Percentiles rank a stretch among this genome's conserved stretches.
These are phyloP conservation scores for Termitomyces sp. DNA, from an alignment of 768 basidiomycete species.

Conservation along the genomic window DNA sequence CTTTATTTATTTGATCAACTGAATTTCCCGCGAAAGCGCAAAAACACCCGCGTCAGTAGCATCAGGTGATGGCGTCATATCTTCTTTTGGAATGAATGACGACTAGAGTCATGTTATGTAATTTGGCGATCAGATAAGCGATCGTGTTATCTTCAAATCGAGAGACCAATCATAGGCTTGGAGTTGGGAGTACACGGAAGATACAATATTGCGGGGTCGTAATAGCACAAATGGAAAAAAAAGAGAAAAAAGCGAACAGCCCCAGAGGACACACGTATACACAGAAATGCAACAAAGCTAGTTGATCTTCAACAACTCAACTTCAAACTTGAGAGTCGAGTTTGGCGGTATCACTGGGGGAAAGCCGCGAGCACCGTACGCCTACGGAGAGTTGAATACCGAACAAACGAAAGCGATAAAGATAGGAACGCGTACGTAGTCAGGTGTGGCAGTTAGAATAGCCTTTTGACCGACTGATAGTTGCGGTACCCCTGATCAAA, in stretches of 20 bases:
- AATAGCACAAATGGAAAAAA: constrained; percentile 18
- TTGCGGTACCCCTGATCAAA: constrained; percentile 60
- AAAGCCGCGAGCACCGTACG: constrained; percentile 70
- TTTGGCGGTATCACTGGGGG: constrained; percentile 77
- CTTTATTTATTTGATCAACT: not conserved
- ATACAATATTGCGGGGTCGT: constrained; percentile 24
- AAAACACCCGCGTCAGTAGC: too few relatives aligned
- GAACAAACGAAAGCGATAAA: not conserved
- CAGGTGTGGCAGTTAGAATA: constrained; percentile 57
- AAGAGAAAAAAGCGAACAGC: constrained; percentile 10
- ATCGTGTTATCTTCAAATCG: constrained; percentile 4
- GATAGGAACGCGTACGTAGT: constrained; percentile 52
- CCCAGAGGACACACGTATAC: constrained; percentile 9
- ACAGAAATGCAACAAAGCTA: constrained; percentile 12
- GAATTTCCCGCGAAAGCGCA: not conserved
- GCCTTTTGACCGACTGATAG: constrained; percentile 78
- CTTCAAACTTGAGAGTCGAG: constrained; percentile 72
- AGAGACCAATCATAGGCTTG: constrained; percentile 6
- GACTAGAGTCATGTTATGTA: not conserved
- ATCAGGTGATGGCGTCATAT: constrained; percentile 8
- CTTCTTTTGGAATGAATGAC: not conserved
- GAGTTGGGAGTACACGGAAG: constrained; percentile 19
- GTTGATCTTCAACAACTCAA: constrained; percentile 75
- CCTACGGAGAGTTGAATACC: constrained; percentile 32
- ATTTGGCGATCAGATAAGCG: constrained; percentile 4